Evolutionary conservation across 2,329 filamentous ascomycete species (phyloP), one percentile per base, ranked within the genome.

Genomic region (Coniella vitis): DNA sequence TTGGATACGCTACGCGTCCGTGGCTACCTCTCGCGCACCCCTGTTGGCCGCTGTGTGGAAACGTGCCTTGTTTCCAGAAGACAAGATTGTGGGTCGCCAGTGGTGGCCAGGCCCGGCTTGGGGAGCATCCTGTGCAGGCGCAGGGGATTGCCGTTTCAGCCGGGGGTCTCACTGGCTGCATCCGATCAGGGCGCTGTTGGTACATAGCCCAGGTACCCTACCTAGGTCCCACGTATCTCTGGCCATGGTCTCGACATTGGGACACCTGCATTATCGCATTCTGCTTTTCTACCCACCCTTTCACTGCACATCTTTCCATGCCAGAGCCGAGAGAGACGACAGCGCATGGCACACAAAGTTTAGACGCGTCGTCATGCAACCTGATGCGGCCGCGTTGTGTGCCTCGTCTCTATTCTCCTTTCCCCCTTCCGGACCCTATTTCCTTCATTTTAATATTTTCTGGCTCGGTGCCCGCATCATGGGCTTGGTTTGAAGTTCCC

Each of bases 71-170:
- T 64, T 70, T 69, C 66, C 65, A 69, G 67, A 70, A 69, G 63
- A 61, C 60, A 58, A 58, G 56, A 61, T 60, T 40, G 61, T 63
- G 63, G 66, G 66, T 70, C 66, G 68, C 20, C 69, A 72, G 69
- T 65, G 67, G 63, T 69, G 65, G 57, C 69, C 62, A 58, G 63
- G 66, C 63, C 63, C 65, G 65, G 67, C 69, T 65, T 66, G 60
- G 61, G 42, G 21, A 25, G 38, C 62, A 59, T 61, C 61, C 55
- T 60, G 58, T 61, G 63, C 70, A 65, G 69, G 58, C 71, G 75
- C 69, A 73, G 70, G 68, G 64, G 68, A 64, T 58, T 66, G 61
- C 63, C 70, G 74, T 77, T 77, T 77, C 74, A 76, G 59, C 60
- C 65, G 63, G 67, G 63, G 61, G 70, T 69, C 63, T 53, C 56